Conservation (phyloP, 495 filamentous ascomycete species). For the Hypoxylon subgilvum region DNA sequence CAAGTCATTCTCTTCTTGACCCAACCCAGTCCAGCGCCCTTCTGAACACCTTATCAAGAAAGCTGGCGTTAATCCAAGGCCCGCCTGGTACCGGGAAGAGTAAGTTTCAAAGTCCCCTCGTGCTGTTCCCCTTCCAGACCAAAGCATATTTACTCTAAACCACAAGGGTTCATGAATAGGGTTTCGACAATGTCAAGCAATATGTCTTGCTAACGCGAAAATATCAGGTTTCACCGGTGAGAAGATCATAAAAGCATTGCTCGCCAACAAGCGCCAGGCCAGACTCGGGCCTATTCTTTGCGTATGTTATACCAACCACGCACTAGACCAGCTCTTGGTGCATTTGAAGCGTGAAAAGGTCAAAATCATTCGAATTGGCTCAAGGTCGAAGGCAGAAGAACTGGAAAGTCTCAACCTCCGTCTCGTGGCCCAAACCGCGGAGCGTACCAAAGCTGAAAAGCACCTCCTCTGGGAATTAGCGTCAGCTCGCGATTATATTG, state of each 20-base stretch:
- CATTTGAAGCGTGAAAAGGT: constrained; percentile 62
- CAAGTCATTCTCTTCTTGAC: constrained; percentile 60
- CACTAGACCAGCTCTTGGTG: constrained; percentile 74
- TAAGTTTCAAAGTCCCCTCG: not conserved
- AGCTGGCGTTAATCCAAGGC: constrained; percentile 74
- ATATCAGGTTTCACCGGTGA: constrained; percentile 47
- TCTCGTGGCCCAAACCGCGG: constrained; percentile 33
- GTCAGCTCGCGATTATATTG: not conserved
- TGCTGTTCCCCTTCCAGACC: not conserved
- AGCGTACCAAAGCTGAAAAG: constrained; percentile 45
- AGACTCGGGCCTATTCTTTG: constrained; percentile 69
- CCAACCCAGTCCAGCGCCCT: constrained; percentile 63
- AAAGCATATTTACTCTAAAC: not conserved
- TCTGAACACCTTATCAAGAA: constrained; percentile 59
- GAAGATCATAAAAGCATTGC: constrained; percentile 60
- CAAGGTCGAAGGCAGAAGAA: constrained; percentile 65
- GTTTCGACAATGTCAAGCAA: too few relatives aligned
- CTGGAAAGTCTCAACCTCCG: constrained; percentile 58
- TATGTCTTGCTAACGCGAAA: constrained; percentile 15
- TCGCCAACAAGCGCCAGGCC: constrained; percentile 59
- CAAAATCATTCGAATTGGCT: constrained; percentile 73
- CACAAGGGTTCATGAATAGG: too few relatives aligned
- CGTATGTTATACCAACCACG: constrained; percentile 75
- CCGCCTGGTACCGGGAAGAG: constrained; percentile 84
- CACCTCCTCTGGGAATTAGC: constrained; percentile 12